Evolutionary conservation across 768 basidiomycete species (phyloP).

Genomic region (Kwoniella sp.): DNA sequence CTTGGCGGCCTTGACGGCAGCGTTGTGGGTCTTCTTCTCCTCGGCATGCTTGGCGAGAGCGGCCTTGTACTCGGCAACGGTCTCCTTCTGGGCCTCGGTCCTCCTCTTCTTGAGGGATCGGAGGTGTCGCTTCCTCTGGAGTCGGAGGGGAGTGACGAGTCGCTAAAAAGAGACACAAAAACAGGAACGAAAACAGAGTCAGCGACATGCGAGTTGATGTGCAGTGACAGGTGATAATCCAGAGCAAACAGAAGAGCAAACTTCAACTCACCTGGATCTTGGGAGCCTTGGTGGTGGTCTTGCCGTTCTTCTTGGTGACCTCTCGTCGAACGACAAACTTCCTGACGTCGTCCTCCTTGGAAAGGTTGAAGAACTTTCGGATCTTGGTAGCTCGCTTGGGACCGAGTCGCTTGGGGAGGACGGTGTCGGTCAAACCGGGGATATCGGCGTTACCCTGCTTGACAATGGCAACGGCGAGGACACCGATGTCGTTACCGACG

Average conservation of each 20-base stretch:
- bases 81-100: constrained; percentile 89
- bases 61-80: constrained; percentile 89
- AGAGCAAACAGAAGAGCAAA: too few species aligned
- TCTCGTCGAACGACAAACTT: constrained; percentile 83
- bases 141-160: constrained; percentile 89
- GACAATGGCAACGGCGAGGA: constrained; percentile 88
- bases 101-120: constrained; percentile 82
- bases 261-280: constrained; percentile 77
- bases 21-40: constrained; percentile 89
- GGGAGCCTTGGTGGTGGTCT: constrained; percentile 96
- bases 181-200: too few species aligned
- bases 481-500: constrained; percentile 93
- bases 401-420: constrained; percentile 92
- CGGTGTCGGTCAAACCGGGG: constrained; percentile 85
- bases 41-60: constrained; percentile 84
- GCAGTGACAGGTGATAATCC: too few species aligned
- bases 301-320: constrained; percentile 83
- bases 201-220: too few species aligned
- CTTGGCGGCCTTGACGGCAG: constrained; percentile 62
- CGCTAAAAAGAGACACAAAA: constrained; percentile 54
- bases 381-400: constrained; percentile 98
- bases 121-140: constrained; percentile 94
- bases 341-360: constrained; percentile 97
- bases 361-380: constrained; percentile 93
- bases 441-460: constrained; percentile 92